These are phyloP conservation scores for Cyclocybe cylindracea DNA, from an alignment of 768 basidiomycete species.

Conservation along the genomic window DNA sequence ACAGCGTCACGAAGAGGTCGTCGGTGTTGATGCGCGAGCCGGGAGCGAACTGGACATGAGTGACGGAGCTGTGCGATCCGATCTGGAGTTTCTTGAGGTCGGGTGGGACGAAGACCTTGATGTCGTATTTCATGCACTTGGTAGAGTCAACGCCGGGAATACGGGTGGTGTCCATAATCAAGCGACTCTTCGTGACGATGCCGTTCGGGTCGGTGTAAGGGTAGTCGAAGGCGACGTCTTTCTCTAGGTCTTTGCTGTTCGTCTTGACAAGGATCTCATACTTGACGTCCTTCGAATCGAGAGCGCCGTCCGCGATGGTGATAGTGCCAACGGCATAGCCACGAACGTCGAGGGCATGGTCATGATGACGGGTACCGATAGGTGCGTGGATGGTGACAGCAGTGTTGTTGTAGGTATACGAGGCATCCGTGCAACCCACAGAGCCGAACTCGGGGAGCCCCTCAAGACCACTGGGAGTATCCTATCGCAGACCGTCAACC, in stretches of 20 bases:
- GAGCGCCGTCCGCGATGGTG: constrained; percentile 43
- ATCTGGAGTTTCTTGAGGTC: constrained; percentile 50
- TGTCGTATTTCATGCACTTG: constrained; percentile 57
- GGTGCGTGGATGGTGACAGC: constrained; percentile 39
- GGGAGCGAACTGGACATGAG: constrained; percentile 52
- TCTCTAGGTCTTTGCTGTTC: constrained; percentile 39
- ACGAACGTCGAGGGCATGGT: constrained; percentile 48
- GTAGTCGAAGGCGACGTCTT: constrained; percentile 36
- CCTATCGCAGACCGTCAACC: constrained; percentile 27
- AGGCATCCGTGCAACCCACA: constrained; percentile 47
- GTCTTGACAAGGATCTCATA: constrained; percentile 52
- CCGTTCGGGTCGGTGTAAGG: constrained; percentile 33
- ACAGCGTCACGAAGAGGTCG: constrained; percentile 46
- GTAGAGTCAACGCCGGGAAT: constrained; percentile 15
- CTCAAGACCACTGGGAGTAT: constrained; percentile 51
- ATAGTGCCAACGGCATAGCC: constrained; percentile 55
- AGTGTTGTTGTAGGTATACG: constrained; percentile 44
- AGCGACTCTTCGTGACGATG: constrained; percentile 32
- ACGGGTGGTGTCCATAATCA: constrained; percentile 39
- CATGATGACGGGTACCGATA: constrained; percentile 30
- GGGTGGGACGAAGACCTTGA: constrained; percentile 51
- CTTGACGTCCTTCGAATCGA: constrained; percentile 41
- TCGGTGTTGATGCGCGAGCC: constrained; percentile 44
- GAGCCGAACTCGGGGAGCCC: constrained; percentile 58
- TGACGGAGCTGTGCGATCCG: constrained; percentile 34